Percentiles rank a stretch among this genome's conserved stretches.
phyloP scores from a whole-genome alignment of 371 early-diverging fungal species.

The Umbelopsis sp. region DNA sequence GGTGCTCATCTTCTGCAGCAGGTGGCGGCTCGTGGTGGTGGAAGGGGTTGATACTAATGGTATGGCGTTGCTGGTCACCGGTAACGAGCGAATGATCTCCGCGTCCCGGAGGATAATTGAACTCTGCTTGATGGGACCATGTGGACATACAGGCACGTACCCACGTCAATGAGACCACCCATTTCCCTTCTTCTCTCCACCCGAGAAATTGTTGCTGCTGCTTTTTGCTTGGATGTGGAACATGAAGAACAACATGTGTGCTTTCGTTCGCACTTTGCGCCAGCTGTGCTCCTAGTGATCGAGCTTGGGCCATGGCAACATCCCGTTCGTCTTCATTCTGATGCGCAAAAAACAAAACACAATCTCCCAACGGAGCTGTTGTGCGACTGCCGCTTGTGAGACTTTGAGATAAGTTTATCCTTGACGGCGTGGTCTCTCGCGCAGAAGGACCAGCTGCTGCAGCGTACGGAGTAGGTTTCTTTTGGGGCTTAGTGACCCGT shows the following conservation, averaged over 20 bases:
- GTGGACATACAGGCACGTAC: constrained; percentile 14
- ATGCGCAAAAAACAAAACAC: not conserved
- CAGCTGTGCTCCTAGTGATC: not conserved
- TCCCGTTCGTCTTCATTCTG: not conserved
- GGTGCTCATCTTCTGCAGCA: not conserved
- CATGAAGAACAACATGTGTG: not conserved
- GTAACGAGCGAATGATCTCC: constrained; percentile 11
- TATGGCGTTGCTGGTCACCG: not conserved
- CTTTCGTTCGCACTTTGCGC: constrained; percentile 1
- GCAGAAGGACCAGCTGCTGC: not conserved
- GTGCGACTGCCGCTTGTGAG: not conserved
- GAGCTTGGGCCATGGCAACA: not conserved
- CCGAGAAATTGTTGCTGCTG: constrained; percentile 2
- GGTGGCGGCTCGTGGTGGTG: constrained; percentile 8
- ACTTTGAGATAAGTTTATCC: too few relatives aligned
- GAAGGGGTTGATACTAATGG: not conserved
- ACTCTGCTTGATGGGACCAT: constrained; percentile 14
- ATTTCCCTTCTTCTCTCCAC: constrained; percentile 10
- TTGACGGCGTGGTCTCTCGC: not conserved
- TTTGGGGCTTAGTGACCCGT: not conserved
- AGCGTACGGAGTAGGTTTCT: not conserved
- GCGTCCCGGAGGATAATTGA: constrained; percentile 17
- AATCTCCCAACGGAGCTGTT: not conserved
- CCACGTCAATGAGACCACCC: constrained; percentile 14
- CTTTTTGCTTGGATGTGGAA: not conserved